Base-by-base conservation (phyloP, 805 yeast genomes). In the Pichia kluyveri region DNA sequence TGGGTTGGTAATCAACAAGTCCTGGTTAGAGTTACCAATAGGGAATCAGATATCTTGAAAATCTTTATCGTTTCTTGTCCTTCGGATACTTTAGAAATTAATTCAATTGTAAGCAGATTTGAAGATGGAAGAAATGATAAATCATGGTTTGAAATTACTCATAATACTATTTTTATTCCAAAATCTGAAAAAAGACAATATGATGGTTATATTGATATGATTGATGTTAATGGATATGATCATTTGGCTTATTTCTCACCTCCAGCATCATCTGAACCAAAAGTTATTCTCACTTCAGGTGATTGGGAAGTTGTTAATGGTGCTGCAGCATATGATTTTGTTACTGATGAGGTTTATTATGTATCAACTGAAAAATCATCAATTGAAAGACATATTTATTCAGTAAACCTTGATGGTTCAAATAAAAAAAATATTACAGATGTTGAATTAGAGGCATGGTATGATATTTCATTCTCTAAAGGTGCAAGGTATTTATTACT, bases 251-350 rank as follows among this genome's bases (percentile, higher is more conserved):
- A 84, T 63, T 93, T 80, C 61, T 70, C 86, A 2, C 93, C 96
- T 6, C 79, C 88, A 2, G 70, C 73, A 27, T 62, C 82, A 6
- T 52, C 78, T 0, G 63, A 66, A 15, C 87, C 87, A 4, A 57
- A 57, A 3, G 17, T 17, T 31, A 61, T 83, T 23, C 72, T 95
- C 42, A 86, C 93, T 1, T 49, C 65, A 4, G 99, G 99, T 8
- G 66, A 75, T 0, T 93, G 96, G 96, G 99, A 93, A 63, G 95
- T 93, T n/a, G 84, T 77, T 28, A 75, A 71, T 51, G 90, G 87
- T 1, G 80, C 84, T 2, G 69, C 82, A 2, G 75, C 82, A 0
- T 79, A 78, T 65, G 88, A 84, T 58, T 68, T 65, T 45, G 66
- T 69, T 7, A 68, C 65, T 31, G 75, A 73, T 46, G 71, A 76